Evolutionary conservation across 345 rosid species (phyloP).

Genomic region (Eucalyptus polyanthemos): DNA sequence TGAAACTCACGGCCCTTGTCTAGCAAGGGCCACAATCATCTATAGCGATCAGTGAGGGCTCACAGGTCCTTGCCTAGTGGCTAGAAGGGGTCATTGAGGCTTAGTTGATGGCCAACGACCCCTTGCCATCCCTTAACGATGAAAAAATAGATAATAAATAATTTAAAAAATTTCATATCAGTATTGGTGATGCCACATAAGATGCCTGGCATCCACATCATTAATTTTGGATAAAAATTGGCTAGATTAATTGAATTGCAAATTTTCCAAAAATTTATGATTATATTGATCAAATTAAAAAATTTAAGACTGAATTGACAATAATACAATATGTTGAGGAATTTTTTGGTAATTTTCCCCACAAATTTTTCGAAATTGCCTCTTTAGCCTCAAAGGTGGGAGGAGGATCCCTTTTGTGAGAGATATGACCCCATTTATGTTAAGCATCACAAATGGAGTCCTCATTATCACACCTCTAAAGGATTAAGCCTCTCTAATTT

Average conservation of each 20-base stretch:
- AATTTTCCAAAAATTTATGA: too few species aligned
- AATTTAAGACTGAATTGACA: too few species aligned
- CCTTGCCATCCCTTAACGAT: background rate
- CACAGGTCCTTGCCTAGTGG: background rate
- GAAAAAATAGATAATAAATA: too few species aligned
- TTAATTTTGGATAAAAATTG: background rate
- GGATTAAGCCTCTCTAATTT: background rate
- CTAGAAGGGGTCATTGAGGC: background rate
- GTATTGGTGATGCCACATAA: background rate
- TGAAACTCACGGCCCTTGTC: too few species aligned
- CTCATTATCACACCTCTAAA: background rate
- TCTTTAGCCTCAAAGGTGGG: background rate
- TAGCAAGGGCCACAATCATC: too few species aligned
- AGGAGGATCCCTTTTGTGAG: background rate
- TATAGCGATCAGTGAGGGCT: too few species aligned
- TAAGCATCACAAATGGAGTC: background rate
- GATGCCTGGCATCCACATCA: background rate
- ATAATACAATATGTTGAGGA: too few species aligned
- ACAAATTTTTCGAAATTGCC: background rate
- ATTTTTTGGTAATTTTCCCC: background rate
- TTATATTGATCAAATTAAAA: background rate
- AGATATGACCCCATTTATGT: background rate
- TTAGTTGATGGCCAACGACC: fast-evolving
- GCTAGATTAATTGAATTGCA: background rate
- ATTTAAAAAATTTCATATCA: too few species aligned